Conservation (phyloP, 2,329 filamentous ascomycete genomes). For the Achaetomium macrosporum region DNA sequence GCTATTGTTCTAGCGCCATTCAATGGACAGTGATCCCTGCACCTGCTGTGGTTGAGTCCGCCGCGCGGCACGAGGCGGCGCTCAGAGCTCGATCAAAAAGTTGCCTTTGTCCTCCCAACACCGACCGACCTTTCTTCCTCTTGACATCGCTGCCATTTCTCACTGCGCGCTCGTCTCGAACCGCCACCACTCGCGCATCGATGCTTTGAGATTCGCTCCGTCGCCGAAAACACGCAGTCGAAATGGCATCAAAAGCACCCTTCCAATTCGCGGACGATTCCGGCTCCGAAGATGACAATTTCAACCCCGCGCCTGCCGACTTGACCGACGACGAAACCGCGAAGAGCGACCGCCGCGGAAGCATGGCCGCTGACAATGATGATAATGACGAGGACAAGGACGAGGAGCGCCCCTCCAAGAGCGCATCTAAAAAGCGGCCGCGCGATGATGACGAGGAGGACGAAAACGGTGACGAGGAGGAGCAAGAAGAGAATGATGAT, state of each 20-base stretch:
- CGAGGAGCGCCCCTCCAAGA: constrained; percentile 28
- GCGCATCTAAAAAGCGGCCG: constrained; percentile 26
- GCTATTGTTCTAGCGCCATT: too few relatives aligned
- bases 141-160: not conserved
- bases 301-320: constrained; percentile 75
- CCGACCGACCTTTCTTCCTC: not conserved
- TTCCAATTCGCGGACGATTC: constrained; percentile 52
- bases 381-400: constrained; percentile 42
- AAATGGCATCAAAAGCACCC: constrained; percentile 43
- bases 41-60: too few relatives aligned
- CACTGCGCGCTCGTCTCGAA: not conserved
- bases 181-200: not conserved
- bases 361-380: constrained; percentile 38
- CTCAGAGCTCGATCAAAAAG: not conserved
- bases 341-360: constrained; percentile 36
- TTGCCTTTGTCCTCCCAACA: constrained; percentile 8
- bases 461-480: constrained; percentile 29
- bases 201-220: not conserved
- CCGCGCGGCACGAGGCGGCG: too few relatives aligned
- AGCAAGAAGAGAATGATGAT: constrained; percentile 34
- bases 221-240: constrained; percentile 17
- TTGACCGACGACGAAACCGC: constrained; percentile 62
- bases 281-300: constrained; percentile 78
- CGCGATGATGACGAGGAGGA: constrained; percentile 33
- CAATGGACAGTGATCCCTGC: too few relatives aligned